phyloP scores from a whole-genome alignment of 164 flowering plant species.

The Paratinospora sagittata region DNA sequence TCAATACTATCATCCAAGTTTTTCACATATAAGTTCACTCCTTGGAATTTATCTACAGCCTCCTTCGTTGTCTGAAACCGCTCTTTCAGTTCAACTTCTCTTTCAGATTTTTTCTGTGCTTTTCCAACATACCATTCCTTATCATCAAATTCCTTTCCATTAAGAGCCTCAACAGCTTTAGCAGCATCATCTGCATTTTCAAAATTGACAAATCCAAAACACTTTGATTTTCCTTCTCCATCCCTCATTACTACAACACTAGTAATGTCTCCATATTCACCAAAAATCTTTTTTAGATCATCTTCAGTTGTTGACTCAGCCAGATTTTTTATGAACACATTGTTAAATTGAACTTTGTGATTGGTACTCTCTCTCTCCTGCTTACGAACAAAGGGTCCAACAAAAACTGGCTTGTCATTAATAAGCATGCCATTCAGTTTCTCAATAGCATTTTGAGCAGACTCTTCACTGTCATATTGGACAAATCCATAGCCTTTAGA shows the following conservation, averaged over 20 bases:
- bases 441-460: constrained; percentile 70
- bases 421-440: constrained; percentile 73
- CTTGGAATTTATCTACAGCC: constrained; percentile 56
- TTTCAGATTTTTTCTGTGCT: constrained; percentile 79
- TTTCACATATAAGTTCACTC: constrained; percentile 67
- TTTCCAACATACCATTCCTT: constrained; percentile 88
- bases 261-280: constrained; percentile 56
- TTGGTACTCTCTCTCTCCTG: constrained; percentile 53
- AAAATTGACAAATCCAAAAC: constrained; percentile 77
- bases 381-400: constrained; percentile 65
- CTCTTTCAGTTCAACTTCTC: constrained; percentile 66
- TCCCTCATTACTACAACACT: constrained; percentile 72
- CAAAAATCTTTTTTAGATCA: constrained; percentile 49
- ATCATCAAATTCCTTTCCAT: constrained; percentile 60
- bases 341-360: constrained; percentile 47
- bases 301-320: constrained; percentile 56
- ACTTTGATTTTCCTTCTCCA: constrained; percentile 65
- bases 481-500: constrained; percentile 78
- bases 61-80: constrained; percentile 62
- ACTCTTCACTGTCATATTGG: constrained; percentile 53
- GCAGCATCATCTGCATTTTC: constrained; percentile 73
- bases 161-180: constrained; percentile 59
- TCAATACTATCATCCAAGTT: constrained; percentile 68
- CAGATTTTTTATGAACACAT: constrained; percentile 64
- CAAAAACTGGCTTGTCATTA: constrained; percentile 70